Conservation (phyloP, 352 stramenopile species). For the Phytopythium ostracodes region DNA sequence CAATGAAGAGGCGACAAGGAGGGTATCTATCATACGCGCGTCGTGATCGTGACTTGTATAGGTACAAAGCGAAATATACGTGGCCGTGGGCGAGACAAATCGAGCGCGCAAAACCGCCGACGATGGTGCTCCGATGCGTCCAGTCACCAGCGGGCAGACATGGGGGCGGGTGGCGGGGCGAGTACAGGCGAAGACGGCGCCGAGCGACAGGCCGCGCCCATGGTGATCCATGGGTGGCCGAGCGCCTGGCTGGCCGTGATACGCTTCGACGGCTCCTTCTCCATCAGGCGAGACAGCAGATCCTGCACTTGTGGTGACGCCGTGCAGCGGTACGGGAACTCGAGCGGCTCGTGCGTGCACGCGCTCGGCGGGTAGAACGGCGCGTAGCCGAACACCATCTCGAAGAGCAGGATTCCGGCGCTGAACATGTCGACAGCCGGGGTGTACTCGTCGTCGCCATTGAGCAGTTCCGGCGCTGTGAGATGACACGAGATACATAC, state of each 20-base stretch:
- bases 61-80: neutral
- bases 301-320: slow-evolving; percentile 52
- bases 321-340: slow-evolving; percentile 41
- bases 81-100: neutral
- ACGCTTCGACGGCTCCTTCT: slow-evolving; percentile 59
- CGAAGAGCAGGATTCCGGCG: slow-evolving; percentile 62
- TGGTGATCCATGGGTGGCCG: slow-evolving; percentile 79
- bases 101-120: neutral
- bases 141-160: slow-evolving; percentile 13
- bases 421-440: slow-evolving; percentile 76
- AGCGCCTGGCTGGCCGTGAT: slow-evolving; percentile 80
- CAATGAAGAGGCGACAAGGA: slow-evolving; percentile 5
- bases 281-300: slow-evolving; percentile 64
- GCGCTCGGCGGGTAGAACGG: slow-evolving; percentile 68
- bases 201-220: slow-evolving; percentile 23
- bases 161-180: slow-evolving; percentile 6
- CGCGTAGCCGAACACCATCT: slow-evolving; percentile 72
- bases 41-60: slow-evolving; percentile 1
- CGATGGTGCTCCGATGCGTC: no score
- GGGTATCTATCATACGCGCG: slow-evolving; percentile 10
- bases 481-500: slow-evolving; percentile 1
- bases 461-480: slow-evolving; percentile 46
- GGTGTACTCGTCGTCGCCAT: slow-evolving; percentile 44
- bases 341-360: slow-evolving; percentile 53
- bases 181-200: slow-evolving; percentile 31